Evolutionary conservation across 257 asterid genomes (phyloP), one percentile per base, ranked within the genome.

Genomic region (Plantago elongata): DNA sequence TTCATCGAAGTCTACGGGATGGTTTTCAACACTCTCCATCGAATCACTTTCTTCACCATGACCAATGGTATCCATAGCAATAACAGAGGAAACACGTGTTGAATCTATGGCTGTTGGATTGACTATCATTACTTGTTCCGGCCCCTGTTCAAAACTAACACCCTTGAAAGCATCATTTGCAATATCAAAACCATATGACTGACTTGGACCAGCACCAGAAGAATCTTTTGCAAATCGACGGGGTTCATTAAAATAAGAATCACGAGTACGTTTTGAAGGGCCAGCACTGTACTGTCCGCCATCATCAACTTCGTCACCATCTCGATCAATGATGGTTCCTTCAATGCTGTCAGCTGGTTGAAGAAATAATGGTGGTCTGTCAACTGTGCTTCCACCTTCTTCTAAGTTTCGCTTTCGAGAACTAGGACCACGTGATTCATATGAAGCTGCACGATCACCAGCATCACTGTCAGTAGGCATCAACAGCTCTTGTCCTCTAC

Each of bases 341-440:
- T 93, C 99, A 11, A 84, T 84, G 60, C 99, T 93, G 72, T 93
- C 99, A 13, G 94, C 94, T 13, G 81, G 97, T 66, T 82, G 99
- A 69, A 73, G 66, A 46, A 66, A 69, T 71, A 84, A 64, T 13
- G 75, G 95, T 62, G 96, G 94, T 70, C 86, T 76, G 73, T 93
- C 99, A 65, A 81, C 96, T 1, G 99, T 93, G 80, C 99, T 93
- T 76, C 97, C 99, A 71, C 94, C 96, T 85, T 93, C 99, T 65
- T 93, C 97, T 51, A 93, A 69, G 74, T 87, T 76, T 67, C 97
- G 80, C 74, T 93, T 93, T 61, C 86, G 96, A 65, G 99, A 78
- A 83, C 83, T 89, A 64, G 99, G 99, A 37, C 97, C 99, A 8
- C 81, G 88, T 11, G 99, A 93, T 77, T 93, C 99, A 77, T 82